Evolutionary conservation across 78 protist genomes (phyloP).

Genomic region (Emiliania huxleyi): DNA sequence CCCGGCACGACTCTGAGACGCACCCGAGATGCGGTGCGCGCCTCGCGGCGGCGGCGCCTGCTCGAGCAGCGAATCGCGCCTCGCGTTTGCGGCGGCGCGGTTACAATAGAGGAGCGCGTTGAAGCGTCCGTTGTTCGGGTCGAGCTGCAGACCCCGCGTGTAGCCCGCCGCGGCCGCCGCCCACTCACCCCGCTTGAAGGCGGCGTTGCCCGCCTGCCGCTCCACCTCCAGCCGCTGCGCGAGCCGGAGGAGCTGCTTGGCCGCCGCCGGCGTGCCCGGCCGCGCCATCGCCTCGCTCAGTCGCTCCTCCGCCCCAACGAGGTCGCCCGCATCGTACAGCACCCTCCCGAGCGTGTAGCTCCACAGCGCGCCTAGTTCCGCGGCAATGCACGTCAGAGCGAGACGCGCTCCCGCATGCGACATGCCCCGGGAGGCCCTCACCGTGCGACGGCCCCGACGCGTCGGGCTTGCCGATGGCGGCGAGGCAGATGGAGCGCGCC

Average conservation of each 20-base stretch:
- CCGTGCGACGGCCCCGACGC: neutral
- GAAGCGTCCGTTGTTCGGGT: neutral
- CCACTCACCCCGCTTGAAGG: neutral
- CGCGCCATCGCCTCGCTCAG: neutral
- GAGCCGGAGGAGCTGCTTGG: neutral
- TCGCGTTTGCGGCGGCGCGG: neutral
- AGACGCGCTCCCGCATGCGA: too few species aligned
- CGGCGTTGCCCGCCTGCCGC: neutral
- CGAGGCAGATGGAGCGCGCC: neutral
- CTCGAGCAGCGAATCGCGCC: neutral
- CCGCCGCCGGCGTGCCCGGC: neutral
- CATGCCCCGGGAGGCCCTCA: too few species aligned
- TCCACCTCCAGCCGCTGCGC: neutral
- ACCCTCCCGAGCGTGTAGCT: neutral
- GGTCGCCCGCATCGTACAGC: neutral
- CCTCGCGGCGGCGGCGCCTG: too few species aligned
- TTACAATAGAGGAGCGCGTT: constrained; percentile 1
- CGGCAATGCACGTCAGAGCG: too few species aligned
- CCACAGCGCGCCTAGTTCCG: neutral
- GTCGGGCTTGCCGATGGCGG: neutral
- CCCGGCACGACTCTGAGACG: too few species aligned
- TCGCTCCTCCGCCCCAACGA: neutral
- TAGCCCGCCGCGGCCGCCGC: neutral
- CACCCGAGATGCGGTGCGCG: too few species aligned
- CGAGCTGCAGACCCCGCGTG: neutral